phyloP scores from a whole-genome alignment of 345 rosid species.

The Dipteronia dyeriana region DNA sequence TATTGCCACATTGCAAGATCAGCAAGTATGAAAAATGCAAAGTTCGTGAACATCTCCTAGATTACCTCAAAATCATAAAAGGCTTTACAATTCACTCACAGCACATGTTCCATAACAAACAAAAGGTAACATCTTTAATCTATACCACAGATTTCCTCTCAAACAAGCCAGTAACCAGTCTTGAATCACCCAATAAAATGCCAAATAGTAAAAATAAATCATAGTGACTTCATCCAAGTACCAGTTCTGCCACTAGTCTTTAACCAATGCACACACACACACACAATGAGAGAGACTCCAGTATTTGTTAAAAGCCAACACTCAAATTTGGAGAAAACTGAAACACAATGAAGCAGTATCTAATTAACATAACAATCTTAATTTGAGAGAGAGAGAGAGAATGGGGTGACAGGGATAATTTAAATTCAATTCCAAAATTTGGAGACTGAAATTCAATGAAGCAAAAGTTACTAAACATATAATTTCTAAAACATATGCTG shows the following conservation, averaged over 20 bases:
- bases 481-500: neutral
- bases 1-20: constrained; percentile 13
- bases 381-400: neutral
- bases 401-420: neutral
- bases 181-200: neutral
- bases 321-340: neutral
- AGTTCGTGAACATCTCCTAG: neutral
- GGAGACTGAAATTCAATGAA: neutral
- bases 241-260: neutral
- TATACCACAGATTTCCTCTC: neutral
- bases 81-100: neutral
- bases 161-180: neutral
- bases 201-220: too few species aligned
- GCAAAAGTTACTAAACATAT: neutral
- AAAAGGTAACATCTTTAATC: neutral
- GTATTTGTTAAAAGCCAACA: neutral
- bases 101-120: neutral
- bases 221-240: neutral
- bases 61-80: neutral
- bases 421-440: neutral
- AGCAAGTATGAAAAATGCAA: neutral
- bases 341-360: neutral
- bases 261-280: neutral
- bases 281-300: neutral
- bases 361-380: neutral